These are phyloP conservation scores for Saccharomycopsis olivae DNA, from an alignment of 805 yeast genomes.

Conservation along the genomic window DNA sequence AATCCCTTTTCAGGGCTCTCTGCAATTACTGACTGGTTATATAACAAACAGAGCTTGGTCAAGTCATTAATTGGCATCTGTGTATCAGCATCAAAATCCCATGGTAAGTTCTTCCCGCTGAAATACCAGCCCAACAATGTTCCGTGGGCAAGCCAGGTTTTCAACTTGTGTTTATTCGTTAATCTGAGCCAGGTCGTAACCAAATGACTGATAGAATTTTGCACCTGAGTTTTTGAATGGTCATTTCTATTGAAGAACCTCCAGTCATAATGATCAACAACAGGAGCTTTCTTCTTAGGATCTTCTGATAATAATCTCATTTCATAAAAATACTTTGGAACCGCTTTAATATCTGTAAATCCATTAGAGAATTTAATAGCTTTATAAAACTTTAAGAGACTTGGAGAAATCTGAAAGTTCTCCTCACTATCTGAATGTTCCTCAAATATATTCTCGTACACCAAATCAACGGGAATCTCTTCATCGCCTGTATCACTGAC, in stretches of 20 bases:
- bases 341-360: constrained; percentile 2
- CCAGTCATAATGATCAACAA: constrained; percentile 40
- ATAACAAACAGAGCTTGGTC: constrained; percentile 32
- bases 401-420: not conserved
- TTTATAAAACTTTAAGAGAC: constrained; percentile 5
- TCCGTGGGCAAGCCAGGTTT: constrained; percentile 60
- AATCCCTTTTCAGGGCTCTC: constrained; percentile 41
- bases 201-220: constrained; percentile 28
- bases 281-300: constrained; percentile 1
- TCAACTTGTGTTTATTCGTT: constrained; percentile 32
- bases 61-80: constrained; percentile 46
- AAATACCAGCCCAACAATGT: constrained; percentile 53
- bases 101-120: constrained; percentile 50
- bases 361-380: constrained; percentile 3
- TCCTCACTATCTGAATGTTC: not conserved
- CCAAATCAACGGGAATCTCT: not conserved
- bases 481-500: not conserved
- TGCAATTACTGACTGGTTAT: constrained; percentile 32
- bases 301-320: constrained; percentile 7
- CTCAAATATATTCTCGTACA: constrained; percentile 2
- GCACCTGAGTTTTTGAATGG: constrained; percentile 25
- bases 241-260: constrained; percentile 44
- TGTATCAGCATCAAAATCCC: constrained; percentile 60
- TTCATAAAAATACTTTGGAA: constrained; percentile 13
- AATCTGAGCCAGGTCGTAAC: constrained; percentile 43